Base-by-base conservation (phyloP, 1,284 basidiomycete species). In the Fomes fomentarius region DNA sequence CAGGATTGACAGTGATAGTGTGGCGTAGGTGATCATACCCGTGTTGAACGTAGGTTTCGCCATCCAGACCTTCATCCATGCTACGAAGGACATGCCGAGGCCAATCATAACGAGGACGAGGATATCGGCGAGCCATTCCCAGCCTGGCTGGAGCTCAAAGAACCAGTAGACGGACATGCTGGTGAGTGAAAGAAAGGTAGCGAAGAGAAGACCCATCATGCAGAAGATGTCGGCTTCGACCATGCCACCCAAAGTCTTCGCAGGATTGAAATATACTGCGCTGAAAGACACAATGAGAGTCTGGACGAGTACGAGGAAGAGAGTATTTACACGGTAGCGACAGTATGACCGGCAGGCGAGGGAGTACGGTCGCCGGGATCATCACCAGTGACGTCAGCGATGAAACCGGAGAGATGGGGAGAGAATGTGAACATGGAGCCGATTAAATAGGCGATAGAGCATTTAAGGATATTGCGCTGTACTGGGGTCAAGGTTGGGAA, bases 391-490 rank as follows among this genome's bases (percentile, higher is more conserved):
- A 89, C 71, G 63, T 87, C 81, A 3, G 82, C 78, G 51, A 92
- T 80, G 52, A 89, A 71, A 15, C 76, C 74, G 4, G 90, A 85
- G 17, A 93, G 73, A 46, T 77, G 76, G 0, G 91, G 87, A 8
- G 87, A 85, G 69, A 94, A 98, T 0, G 96, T 98, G 79, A 98
- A 98, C 10, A 98, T 76, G 0, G 93, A 94, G 2, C 83, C 95
- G 56, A 98, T 72, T 54, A 94, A 85, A 70, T 99, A 99, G 0
- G 96, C 92, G 10, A 98, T 76, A 0, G 87, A 83, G 71, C 96
- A 99, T 75, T 98, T 98, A 63, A 95, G 70, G 44, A 98, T 86
- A 66, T 91, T 92, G 47, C 62, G 65, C 12, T 61, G 51, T 21
- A 63, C 2, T 2, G 58, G 42, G 10, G 63, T 38, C 11, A 63